phyloP scores from a whole-genome alignment of 306 rosid species.

The Quercus alba region DNA sequence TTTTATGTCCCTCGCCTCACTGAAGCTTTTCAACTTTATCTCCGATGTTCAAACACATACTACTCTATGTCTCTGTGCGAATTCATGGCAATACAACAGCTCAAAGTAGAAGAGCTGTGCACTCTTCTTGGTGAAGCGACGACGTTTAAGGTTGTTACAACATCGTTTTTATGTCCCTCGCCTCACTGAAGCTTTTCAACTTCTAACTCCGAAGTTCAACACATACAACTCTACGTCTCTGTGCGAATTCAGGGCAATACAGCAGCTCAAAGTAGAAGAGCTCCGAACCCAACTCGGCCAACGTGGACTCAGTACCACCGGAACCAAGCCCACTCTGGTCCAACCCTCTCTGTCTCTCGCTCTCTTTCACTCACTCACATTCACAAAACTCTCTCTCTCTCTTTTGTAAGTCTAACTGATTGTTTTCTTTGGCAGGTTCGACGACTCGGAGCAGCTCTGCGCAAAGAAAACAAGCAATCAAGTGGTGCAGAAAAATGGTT shows the following conservation, averaged over 20 bases:
- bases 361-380: neutral
- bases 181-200: neutral
- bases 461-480: slow-evolving; percentile 29
- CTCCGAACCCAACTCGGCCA: slow-evolving; percentile 59
- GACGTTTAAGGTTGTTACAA: too few species aligned
- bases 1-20: too few species aligned
- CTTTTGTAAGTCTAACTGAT: neutral
- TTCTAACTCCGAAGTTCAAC: neutral
- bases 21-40: too few species aligned
- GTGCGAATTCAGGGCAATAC: too few species aligned
- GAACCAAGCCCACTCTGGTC: slow-evolving; percentile 75
- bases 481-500: slow-evolving; percentile 1
- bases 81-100: too few species aligned
- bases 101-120: too few species aligned
- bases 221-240: too few species aligned
- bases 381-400: neutral
- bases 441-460: slow-evolving; percentile 57
- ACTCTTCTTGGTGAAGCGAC: neutral
- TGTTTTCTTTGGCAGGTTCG: slow-evolving; percentile 42
- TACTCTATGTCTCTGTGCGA: too few species aligned
- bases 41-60: too few species aligned
- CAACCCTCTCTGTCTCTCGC: neutral
- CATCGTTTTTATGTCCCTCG: neutral
- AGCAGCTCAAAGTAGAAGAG: slow-evolving; percentile 63
- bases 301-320: slow-evolving; percentile 68